Evolutionary conservation across 2,329 filamentous ascomycete genomes (phyloP), one percentile per base, ranked within the genome.

Genomic region (Trichoderma arundinaceum): DNA sequence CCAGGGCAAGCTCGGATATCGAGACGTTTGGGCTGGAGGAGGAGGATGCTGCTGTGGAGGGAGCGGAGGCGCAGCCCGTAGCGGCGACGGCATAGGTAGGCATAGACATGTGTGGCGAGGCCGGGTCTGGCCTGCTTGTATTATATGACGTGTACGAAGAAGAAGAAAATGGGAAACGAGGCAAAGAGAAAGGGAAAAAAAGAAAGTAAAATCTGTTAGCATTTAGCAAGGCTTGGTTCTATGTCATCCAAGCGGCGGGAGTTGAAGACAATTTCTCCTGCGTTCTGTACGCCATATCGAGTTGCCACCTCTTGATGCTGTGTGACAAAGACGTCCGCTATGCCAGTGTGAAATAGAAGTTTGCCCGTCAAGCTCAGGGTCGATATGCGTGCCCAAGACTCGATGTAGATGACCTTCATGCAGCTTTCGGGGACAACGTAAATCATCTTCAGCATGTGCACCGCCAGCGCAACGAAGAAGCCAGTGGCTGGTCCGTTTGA

Each of bases 401-500:
- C 95, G 33, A 97, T 86, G 75, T 95, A 99, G 13, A 98, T 82
- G 9, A 91, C 89, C 68, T 88, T 86, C 80, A 94, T 89, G 69
- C 84, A 84, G 33, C 82, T 78, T 19, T 80, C 75, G 0, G 83
- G 83, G 32, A 80, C 78, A 6, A 81, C 9, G 61, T 71, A 78
- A 39, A 81, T 70, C 10, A 86, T 67, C 72, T 83, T 86, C 54
- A 87, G 72, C 0, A 80, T 1, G 44, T 84, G 80, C 0, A 82
- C 84, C 0, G 80, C 79, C 2, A 86, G 60, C 2, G 82, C 84
- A 54, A 97, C 82, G 41, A 96, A 89, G 67, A 96, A 92, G 1
- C 90, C 92, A 0, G 92, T 97, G 0, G 90, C 94, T 0, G 94
- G 94, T 0, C 94, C 94, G 73, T 98, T 97, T 59, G 90, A 92